Conservation (phyloP, 2,329 filamentous ascomycete species). For the Stromatinia cepivora region DNA sequence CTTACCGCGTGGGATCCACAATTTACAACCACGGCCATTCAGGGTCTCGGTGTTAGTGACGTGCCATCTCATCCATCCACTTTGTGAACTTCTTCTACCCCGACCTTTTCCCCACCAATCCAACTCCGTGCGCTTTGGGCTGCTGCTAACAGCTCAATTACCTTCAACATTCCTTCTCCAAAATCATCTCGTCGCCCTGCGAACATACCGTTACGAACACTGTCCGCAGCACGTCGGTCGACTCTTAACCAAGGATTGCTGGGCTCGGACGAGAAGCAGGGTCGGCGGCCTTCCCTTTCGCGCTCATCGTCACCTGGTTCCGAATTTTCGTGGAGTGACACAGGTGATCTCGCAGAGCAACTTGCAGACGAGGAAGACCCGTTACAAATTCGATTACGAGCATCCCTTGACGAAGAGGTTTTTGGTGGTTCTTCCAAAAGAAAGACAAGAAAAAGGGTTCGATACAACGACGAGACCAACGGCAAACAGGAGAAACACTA, state of each 20-base stretch:
- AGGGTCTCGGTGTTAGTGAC: conserved; percentile 21
- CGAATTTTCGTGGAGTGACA: conserved; percentile 88
- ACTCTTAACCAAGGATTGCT: conserved; percentile 49
- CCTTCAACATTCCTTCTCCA: conserved; percentile 83
- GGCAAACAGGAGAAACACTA: conserved; percentile 46
- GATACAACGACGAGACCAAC: conserved; percentile 55
- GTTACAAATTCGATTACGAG: conserved; percentile 67
- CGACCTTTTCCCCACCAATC: conserved; percentile 23
- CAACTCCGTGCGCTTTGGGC: conserved; percentile 50
- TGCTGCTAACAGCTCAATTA: conserved; percentile 73
- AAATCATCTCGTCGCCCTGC: conserved; percentile 66
- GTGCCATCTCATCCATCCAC: conserved; percentile 25
- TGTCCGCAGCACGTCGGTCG: conserved; percentile 48
- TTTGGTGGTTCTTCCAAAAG: conserved; percentile 53
- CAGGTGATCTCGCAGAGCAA: conserved; percentile 92
- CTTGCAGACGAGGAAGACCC: conserved; percentile 81
- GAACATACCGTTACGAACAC: conserved; percentile 83
- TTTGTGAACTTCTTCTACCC: conserved; percentile 18
- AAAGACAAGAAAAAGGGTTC: conserved; percentile 62
- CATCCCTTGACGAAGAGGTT: conserved; percentile 63
- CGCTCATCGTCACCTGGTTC: conserved; percentile 61
- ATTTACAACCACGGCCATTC: conserved; percentile 15
- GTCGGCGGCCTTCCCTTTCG: conserved; percentile 46
- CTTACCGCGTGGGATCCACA: conserved; percentile 23
- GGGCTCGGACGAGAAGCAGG: conserved; percentile 45